phyloP scores from a whole-genome alignment of 305 asterid genomes.

The Euphrasia arctica region DNA sequence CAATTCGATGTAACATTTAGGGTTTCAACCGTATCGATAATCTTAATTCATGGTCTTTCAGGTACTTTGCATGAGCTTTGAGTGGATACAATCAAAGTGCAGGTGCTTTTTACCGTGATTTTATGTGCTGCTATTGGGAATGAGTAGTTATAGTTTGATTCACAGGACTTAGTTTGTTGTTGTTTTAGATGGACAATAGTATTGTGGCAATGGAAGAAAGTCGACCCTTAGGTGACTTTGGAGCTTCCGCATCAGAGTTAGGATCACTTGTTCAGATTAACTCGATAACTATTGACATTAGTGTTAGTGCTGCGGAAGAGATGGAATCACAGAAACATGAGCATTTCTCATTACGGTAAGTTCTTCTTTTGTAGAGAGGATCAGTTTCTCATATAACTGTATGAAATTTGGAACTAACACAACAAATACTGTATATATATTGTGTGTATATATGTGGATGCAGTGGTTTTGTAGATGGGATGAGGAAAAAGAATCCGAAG shows the following conservation, averaged over 20 bases:
- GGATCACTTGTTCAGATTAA: slow-evolving; percentile 52
- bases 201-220: slow-evolving; percentile 33
- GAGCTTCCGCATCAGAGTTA: slow-evolving; percentile 32
- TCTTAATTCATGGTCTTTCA: background rate
- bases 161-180: slow-evolving; percentile 27
- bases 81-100: background rate
- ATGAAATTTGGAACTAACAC: slow-evolving; percentile 11
- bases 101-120: background rate
- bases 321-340: slow-evolving; percentile 37
- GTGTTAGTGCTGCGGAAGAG: slow-evolving; percentile 31
- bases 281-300: slow-evolving; percentile 53
- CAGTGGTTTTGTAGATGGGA: slow-evolving; percentile 72
- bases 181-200: slow-evolving; percentile 42
- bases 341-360: slow-evolving; percentile 75
- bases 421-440: background rate
- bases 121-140: slow-evolving; percentile 22
- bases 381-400: background rate
- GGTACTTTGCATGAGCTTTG: background rate
- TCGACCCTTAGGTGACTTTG: slow-evolving; percentile 26
- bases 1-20: background rate
- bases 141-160: slow-evolving; percentile 7
- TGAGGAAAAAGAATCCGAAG: slow-evolving; percentile 46
- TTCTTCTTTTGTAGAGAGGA: background rate
- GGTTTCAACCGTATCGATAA: background rate
- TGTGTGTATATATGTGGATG: slow-evolving; percentile 11